phyloP scores from a whole-genome alignment of 352 stramenopile genomes.

The Phytopythium litorale region DNA sequence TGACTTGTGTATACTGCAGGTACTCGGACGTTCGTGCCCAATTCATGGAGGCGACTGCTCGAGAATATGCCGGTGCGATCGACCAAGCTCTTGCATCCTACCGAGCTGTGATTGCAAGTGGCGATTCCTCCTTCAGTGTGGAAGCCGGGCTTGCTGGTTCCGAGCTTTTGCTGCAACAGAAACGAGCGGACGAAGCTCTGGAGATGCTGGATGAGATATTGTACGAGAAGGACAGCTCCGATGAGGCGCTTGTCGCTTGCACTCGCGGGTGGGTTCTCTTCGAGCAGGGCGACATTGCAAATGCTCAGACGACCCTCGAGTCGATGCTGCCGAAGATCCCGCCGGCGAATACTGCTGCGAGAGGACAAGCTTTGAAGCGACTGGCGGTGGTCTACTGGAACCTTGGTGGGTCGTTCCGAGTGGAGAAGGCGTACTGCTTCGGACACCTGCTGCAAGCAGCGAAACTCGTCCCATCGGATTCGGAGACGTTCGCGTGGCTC shows the following conservation, averaged over 20 bases:
- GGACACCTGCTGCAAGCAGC: slow-evolving; percentile 58
- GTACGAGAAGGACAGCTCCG: slow-evolving; percentile 15
- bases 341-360: slow-evolving; percentile 8
- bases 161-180: slow-evolving; percentile 41
- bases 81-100: slow-evolving; percentile 50
- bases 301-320: slow-evolving; percentile 36
- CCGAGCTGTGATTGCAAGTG: slow-evolving; percentile 17
- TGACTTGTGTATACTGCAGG: slow-evolving; percentile 18
- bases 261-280: slow-evolving; percentile 52
- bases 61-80: slow-evolving; percentile 40
- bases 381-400: slow-evolving; percentile 80
- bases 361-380: slow-evolving; percentile 53
- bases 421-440: slow-evolving; percentile 65
- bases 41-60: slow-evolving; percentile 55
- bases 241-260: slow-evolving; percentile 16
- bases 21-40: slow-evolving; percentile 49
- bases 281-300: slow-evolving; percentile 29
- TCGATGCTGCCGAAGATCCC: slow-evolving; percentile 26
- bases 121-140: slow-evolving; percentile 16
- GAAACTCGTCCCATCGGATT: slow-evolving; percentile 64
- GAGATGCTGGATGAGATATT: slow-evolving; percentile 24
- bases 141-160: slow-evolving; percentile 35
- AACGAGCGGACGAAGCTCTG: slow-evolving; percentile 25
- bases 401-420: slow-evolving; percentile 37
- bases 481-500: slow-evolving; percentile 66